Evolutionary conservation across 352 stramenopile species (phyloP).

Genomic region (Phytophthora melonis): DNA sequence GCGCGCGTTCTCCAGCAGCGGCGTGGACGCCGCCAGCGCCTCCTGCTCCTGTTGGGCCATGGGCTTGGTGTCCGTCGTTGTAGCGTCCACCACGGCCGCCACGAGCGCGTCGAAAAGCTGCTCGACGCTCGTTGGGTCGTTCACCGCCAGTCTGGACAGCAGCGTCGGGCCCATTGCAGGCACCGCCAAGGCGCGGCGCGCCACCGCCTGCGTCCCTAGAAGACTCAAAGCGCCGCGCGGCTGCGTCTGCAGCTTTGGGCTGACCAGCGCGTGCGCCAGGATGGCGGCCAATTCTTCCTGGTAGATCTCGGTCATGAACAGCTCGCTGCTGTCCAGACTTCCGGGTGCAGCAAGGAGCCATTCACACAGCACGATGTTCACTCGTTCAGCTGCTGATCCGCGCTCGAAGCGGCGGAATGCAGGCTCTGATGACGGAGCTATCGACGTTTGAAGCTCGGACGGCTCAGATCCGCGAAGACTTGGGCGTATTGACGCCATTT

Average conservation of each 20-base stretch:
- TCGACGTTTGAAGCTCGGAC: conserved; percentile 30
- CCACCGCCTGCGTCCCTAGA: conserved; percentile 20
- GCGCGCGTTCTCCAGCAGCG: conserved; percentile 25
- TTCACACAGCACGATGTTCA: conserved; percentile 51
- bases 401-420: conserved; percentile 66
- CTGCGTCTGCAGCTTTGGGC: conserved; percentile 35
- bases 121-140: conserved; percentile 55
- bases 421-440: background rate
- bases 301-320: conserved; percentile 69
- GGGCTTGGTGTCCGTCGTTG: conserved; percentile 24
- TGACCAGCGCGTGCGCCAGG: conserved; percentile 54
- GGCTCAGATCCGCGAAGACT: conserved; percentile 43
- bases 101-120: conserved; percentile 52
- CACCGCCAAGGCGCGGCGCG: conserved; percentile 38
- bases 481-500: conserved; percentile 54
- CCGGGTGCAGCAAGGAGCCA: conserved; percentile 29
- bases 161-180: conserved; percentile 53
- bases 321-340: conserved; percentile 46
- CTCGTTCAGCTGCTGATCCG: conserved; percentile 38
- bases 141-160: conserved; percentile 54
- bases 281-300: conserved; percentile 63
- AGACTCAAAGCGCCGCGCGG: conserved; percentile 19
- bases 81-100: conserved; percentile 27
- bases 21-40: conserved; percentile 13
- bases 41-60: conserved; percentile 49